These are phyloP conservation scores for Hyphopichia homilentoma DNA, from an alignment of 805 yeast species.

Conservation along the genomic window DNA sequence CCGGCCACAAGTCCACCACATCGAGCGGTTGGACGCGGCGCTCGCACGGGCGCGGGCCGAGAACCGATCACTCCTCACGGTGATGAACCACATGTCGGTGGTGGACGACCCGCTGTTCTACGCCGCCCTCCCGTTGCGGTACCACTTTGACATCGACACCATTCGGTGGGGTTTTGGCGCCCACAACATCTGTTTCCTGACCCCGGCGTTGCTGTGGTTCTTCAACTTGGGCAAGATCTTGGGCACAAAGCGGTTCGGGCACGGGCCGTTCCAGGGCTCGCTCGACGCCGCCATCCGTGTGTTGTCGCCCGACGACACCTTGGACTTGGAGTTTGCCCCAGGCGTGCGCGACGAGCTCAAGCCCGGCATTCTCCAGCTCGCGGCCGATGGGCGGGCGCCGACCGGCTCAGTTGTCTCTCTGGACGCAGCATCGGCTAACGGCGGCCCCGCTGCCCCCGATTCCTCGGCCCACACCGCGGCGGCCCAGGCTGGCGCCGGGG, in stretches of 20 bases:
- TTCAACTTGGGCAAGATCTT: conserved; percentile 89
- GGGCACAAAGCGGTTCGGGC: conserved; percentile 83
- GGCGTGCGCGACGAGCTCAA: conserved; percentile 24
- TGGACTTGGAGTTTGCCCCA: conserved; percentile 41
- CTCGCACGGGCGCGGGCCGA: conserved; percentile 59
- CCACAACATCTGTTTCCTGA: conserved; percentile 79
- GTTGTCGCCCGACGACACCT: conserved; percentile 72
- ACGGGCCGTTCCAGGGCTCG: conserved; percentile 89
- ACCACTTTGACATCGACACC: conserved; percentile 56
- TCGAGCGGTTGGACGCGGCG: conserved; percentile 64
- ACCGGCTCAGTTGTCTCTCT: too few relatives aligned
- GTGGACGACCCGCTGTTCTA: conserved; percentile 91
- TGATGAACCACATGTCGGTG: conserved; percentile 90
- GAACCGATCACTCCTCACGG: conserved; percentile 72
- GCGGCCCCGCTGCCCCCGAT: too few relatives aligned
- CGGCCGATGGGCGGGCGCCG: too few relatives aligned
- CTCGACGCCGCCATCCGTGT: conserved; percentile 82
- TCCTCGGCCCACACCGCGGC: too few relatives aligned
- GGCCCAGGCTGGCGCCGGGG: too few relatives aligned
- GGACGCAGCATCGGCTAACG: too few relatives aligned
- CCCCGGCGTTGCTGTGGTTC: conserved; percentile 48
- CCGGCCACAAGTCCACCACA: conserved; percentile 56
- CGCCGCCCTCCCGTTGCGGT: conserved; percentile 78
- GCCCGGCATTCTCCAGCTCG: too few relatives aligned
- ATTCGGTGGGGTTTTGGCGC: conserved; percentile 97